A percentile compares a stretch with the other conserved stretches of the same genome.
Evolutionary conservation across 768 basidiomycete genomes (phyloP).

Genomic region (Lanmaoa rubissima): DNA sequence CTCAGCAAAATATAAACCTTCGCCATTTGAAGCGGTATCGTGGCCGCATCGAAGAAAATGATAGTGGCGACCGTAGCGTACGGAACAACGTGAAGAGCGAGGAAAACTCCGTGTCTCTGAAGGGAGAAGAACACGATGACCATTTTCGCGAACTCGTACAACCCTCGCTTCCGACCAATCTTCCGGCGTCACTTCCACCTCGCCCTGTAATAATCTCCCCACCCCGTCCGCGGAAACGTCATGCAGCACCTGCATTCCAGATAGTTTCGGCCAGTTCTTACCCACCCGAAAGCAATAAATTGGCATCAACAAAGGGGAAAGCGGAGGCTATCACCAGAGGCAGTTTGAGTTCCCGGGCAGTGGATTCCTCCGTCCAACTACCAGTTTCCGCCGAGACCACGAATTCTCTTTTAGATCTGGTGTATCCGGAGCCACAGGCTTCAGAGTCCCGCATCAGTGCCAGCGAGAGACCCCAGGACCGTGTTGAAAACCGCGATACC

Average conservation of each 20-base stretch:
- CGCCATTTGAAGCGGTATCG: slow-evolving; percentile 31
- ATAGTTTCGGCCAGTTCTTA: not conserved
- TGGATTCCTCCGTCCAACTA: slow-evolving; percentile 6
- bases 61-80: slow-evolving; percentile 30
- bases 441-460: not conserved
- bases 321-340: not conserved
- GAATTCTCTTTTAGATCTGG: slow-evolving; percentile 8
- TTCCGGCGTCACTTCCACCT: slow-evolving; percentile 9
- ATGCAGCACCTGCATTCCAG: not conserved
- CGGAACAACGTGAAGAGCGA: slow-evolving; percentile 25
- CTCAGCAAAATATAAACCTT: slow-evolving; percentile 30
- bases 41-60: slow-evolving; percentile 25
- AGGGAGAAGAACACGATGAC: slow-evolving; percentile 19
- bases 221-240: slow-evolving; percentile 23
- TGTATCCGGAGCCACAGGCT: slow-evolving; percentile 9
- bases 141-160: not conserved
- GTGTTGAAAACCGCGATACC: not conserved
- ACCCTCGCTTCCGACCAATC: not conserved
- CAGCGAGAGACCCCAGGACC: slow-evolving; percentile 1
- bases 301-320: not conserved
- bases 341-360: slow-evolving; percentile 6
- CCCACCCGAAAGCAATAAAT: not conserved
- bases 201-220: slow-evolving; percentile 24
- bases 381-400: slow-evolving; percentile 1
- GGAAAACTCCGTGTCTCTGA: slow-evolving; percentile 4